Base-by-base conservation (phyloP, 768 basidiomycete genomes). In the Tulasnella sp. region DNA sequence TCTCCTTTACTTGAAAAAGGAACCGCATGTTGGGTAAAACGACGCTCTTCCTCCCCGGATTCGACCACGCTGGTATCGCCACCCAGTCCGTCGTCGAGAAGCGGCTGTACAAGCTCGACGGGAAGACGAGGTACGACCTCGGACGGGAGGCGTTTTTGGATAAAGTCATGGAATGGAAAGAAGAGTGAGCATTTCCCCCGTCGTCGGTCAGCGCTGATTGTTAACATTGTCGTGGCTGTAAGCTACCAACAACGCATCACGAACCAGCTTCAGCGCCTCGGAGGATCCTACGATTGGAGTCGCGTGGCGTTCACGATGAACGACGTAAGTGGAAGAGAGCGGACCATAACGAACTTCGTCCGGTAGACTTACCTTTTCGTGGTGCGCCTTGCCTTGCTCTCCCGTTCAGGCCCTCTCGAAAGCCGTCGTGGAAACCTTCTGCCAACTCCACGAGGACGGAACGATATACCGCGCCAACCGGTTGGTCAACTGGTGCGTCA, bases 1-100 rank as follows among this genome's bases (percentile, higher is more conserved):
- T 69, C 59, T 62, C 22, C 14, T 59, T 37, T 22, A 14, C 29
- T 34, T 17, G 19, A 35, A 44, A 17, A 71, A 94, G 92, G 94
- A 94, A 95, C 79, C 93, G 96, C 39, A 99, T 98, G 97, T 82
- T 90, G 44, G 96, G 96, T 1, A 92, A 89, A 81, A 93, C 92
- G 11, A 90, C 91, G 0, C 83, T 98, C 0, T 98, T 90, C 77
- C 86, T 89, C 1, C 97, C 97, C 0, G 97, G 97, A 17, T 99
- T 95, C 78, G 97, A 99, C 80, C 97, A 99, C 77, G 97, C 97
- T 0, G 95, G 96, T 72, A 98, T 99, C 74, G 95, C 95, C 0
- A 98, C 97, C 0, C 97, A 99, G 80, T 92, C 92, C 62, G 96
- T 99, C 17, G 96, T 98, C 0, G 97, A 98, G 80, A 94, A 94